These are phyloP conservation scores for Dioscorea dumetorum DNA, from an alignment of 106 monocot species.

Conservation along the genomic window DNA sequence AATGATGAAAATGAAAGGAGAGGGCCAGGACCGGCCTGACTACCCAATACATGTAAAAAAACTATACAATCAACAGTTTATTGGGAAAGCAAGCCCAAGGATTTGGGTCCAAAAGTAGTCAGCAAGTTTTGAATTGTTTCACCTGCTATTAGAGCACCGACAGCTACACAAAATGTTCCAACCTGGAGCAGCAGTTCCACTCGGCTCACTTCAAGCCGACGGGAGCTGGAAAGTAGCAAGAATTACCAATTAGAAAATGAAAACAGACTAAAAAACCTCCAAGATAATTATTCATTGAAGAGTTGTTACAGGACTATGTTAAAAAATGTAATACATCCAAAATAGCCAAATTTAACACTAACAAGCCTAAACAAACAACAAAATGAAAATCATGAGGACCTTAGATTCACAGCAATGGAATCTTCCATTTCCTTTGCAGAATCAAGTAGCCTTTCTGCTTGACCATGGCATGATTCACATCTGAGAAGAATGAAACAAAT, in stretches of 20 bases:
- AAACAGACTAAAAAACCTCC: not conserved
- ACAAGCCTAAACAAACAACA: not conserved
- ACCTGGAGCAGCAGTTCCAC: conserved; percentile 95
- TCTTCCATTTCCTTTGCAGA: conserved; percentile 99
- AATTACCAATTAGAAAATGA: not conserved
- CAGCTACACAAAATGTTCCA: conserved; percentile 92
- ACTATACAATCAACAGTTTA: too few species aligned
- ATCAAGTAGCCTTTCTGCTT: conserved; percentile 95
- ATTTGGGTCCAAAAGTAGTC: too few species aligned
- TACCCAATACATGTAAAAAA: too few species aligned
- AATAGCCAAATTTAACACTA: too few species aligned
- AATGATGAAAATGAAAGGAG: too few species aligned
- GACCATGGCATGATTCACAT: conserved; percentile 97
- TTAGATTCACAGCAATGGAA: conserved; percentile 94
- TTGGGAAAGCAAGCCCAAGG: too few species aligned
- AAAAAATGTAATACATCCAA: too few species aligned
- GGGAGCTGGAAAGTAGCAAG: conserved; percentile 46
- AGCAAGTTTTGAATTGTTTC: not conserved
- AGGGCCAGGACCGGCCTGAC: too few species aligned
- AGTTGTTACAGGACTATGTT: too few species aligned
- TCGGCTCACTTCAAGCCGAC: conserved; percentile 83
- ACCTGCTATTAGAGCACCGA: conserved; percentile 96
- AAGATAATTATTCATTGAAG: too few species aligned
- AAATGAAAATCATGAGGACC: conserved; percentile 27
- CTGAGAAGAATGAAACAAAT: conserved; percentile 21